Percentiles rank a stretch among this genome's conserved stretches.
phyloP scores from a whole-genome alignment of 345 rosid species.

The Brassica carinata region DNA sequence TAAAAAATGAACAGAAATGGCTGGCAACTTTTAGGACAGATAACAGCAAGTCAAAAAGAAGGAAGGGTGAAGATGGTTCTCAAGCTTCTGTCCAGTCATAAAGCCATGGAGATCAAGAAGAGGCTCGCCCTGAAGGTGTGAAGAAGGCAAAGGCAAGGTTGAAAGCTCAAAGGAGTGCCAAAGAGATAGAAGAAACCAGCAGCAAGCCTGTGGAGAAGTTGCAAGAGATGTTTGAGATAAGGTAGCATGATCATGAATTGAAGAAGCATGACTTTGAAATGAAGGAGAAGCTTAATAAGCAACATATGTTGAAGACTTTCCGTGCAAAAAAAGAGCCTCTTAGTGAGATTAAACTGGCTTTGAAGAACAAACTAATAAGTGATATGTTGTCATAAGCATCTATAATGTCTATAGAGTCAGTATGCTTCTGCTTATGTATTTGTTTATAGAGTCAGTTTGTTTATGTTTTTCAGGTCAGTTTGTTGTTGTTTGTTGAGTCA shows the following conservation, averaged over 20 bases:
- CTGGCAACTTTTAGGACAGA: background rate
- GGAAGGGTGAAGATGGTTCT: background rate
- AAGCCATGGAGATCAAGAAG: background rate
- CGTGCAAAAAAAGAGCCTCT: background rate
- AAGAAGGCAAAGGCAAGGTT: background rate
- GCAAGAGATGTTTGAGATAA: background rate
- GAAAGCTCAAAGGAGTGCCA: background rate
- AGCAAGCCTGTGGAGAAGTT: background rate
- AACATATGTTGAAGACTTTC: background rate
- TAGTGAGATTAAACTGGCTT: background rate
- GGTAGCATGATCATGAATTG: background rate
- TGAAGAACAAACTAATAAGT: background rate
- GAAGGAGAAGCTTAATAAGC: background rate
- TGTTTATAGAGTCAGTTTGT: background rate
- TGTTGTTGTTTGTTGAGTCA: too few relatives aligned
- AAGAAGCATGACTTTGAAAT: background rate
- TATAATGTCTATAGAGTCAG: background rate
- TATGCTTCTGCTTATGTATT: background rate
- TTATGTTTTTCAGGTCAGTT: background rate
- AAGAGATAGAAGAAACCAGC: background rate
- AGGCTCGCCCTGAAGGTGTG: background rate
- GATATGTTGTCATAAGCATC: background rate
- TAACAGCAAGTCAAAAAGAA: background rate
- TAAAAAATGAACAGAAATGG: background rate
- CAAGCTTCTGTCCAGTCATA: background rate